Evolutionary conservation across 192 early-diverging fungal genomes (phyloP).

Genomic region (Rhizophagus sp.): DNA sequence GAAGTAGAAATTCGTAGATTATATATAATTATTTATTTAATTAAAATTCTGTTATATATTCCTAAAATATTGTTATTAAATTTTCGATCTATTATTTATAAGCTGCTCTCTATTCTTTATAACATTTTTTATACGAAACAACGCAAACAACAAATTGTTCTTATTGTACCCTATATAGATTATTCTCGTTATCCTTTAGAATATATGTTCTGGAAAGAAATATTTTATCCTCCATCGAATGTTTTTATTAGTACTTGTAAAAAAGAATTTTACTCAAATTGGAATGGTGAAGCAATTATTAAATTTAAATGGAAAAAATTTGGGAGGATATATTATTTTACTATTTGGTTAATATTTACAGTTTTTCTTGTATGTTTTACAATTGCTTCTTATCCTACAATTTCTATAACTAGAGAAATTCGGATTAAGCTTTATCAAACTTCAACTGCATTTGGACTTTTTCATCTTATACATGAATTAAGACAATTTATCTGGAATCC

Average conservation of each 20-base stretch:
- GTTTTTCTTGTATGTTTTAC: neutral
- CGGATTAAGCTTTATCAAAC: neutral
- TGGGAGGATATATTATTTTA: neutral
- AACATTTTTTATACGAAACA: too few relatives aligned
- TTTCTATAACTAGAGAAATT: neutral
- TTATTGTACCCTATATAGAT: neutral
- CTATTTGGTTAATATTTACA: neutral
- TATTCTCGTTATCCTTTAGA: neutral
- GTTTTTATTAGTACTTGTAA: neutral
- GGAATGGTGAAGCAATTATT: constrained; percentile 12
- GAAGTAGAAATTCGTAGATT: neutral
- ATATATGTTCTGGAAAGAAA: neutral
- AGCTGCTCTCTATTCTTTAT: too few relatives aligned
- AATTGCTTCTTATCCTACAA: neutral
- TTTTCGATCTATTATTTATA: too few relatives aligned
- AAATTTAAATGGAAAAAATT: constrained; percentile 18
- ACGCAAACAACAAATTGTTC: neutral
- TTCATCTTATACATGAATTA: neutral
- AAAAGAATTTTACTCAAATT: neutral
- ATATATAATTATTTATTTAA: too few relatives aligned
- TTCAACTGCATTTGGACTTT: neutral
- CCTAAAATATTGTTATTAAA: too few relatives aligned
- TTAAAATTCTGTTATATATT: too few relatives aligned
- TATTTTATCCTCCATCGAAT: neutral
- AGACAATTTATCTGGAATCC: constrained; percentile 12